Percentiles rank a stretch among this genome's conserved stretches.
These are phyloP conservation scores for Leccinum ochraceum DNA, from an alignment of 768 basidiomycete species.

Conservation along the genomic window DNA sequence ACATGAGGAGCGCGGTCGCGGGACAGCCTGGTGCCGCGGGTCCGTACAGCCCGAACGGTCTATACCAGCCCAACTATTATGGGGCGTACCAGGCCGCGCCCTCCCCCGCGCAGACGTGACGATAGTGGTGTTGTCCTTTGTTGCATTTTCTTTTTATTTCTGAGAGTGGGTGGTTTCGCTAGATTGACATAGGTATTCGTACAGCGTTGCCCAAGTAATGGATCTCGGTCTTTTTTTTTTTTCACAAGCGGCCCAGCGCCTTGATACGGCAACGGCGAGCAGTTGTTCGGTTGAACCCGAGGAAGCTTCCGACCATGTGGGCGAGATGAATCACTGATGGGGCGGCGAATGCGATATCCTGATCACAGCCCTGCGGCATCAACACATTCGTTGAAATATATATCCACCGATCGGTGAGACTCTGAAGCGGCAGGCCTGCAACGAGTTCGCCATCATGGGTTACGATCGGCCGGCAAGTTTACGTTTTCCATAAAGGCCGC, in stretches of 20 bases:
- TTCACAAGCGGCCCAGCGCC: background rate
- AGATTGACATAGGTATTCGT: slow-evolving; percentile 23
- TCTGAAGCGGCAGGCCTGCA: background rate
- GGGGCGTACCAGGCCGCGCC: slow-evolving; percentile 35
- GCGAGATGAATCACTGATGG: background rate
- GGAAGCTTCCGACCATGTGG: background rate
- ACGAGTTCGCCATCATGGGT: background rate
- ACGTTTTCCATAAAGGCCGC: background rate
- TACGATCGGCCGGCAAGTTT: background rate
- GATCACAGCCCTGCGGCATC: background rate
- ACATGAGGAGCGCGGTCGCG: slow-evolving; percentile 34
- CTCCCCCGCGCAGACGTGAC: slow-evolving; percentile 33
- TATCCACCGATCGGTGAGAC: background rate
- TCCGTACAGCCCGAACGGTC: slow-evolving; percentile 15
- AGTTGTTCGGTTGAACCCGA: background rate
- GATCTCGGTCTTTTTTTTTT: background rate
- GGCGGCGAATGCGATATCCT: background rate
- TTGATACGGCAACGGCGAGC: background rate
- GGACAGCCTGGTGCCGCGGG: slow-evolving; percentile 26
- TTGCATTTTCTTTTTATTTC: background rate
- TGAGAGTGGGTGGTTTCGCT: slow-evolving; percentile 10
- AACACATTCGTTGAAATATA: background rate
- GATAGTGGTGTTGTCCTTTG: background rate
- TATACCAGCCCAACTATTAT: slow-evolving; percentile 35
- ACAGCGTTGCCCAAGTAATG: slow-evolving; percentile 22